phyloP scores from a whole-genome alignment of 148 eudicot species.

The Rhododendron vialii region DNA sequence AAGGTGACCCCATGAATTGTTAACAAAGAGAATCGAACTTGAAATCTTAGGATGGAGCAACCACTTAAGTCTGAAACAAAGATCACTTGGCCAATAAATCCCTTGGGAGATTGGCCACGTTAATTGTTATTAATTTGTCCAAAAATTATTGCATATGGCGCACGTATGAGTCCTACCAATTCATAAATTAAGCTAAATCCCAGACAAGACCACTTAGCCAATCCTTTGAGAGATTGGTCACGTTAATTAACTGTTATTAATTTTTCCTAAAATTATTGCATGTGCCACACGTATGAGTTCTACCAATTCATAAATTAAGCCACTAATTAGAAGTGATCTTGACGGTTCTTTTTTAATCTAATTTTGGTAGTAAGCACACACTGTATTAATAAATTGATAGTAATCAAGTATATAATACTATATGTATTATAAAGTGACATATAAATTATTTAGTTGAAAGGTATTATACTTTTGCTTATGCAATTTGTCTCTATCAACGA shows the following conservation, averaged over 20 bases:
- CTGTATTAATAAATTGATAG: neutral
- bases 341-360: neutral
- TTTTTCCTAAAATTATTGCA: neutral
- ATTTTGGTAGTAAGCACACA: neutral
- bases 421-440: neutral
- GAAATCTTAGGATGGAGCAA: no score
- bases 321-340: neutral
- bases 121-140: neutral
- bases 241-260: neutral
- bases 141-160: neutral
- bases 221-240: neutral
- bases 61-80: no score
- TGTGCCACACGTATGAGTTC: neutral
- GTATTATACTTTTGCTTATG: neutral
- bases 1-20: no score
- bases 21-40: no score
- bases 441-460: neutral
- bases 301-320: neutral
- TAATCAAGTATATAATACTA: neutral
- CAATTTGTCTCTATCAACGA: neutral
- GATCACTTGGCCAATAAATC: no score
- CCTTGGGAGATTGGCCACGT: neutral
- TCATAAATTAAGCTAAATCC: neutral
- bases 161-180: neutral
- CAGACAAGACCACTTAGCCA: no score